Evolutionary conservation across 2,329 filamentous ascomycete species (phyloP), one percentile per base, ranked within the genome.

Genomic region (Xylariales sp.): DNA sequence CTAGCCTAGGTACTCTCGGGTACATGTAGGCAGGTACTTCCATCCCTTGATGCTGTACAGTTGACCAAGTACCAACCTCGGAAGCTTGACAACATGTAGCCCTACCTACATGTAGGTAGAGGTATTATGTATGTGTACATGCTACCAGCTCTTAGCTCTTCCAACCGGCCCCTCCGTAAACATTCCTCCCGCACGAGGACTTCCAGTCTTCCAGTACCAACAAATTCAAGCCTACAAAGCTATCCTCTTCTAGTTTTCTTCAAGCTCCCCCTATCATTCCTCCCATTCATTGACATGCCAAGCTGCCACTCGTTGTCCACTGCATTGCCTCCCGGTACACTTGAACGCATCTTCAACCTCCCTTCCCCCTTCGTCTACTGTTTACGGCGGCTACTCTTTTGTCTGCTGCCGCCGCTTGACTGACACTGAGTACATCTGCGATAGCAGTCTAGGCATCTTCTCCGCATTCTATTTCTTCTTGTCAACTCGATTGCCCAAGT

Each of bases 111-210:
- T n/a, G n/a, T n/a, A n/a, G n/a, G n/a, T n/a, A 23, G 23, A 23
- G 23, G 23, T 23, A 23, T 23, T 23, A 23, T 23, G 23, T 23
- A 49, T 18, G 46, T 23, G 30, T 30, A 9, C 41, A 14, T 36
- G 18, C 39, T 58, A 8, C 36, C 8, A 9, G 5, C 36, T 39
- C 3, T 8, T 28, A 43, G 41, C 48, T 58, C 57, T 62, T 67
- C 53, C 41, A 55, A 62, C 32, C 30, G 34, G 45, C 34, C 32
- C 49, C 59, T 46, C 59, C 30, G n/a, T 23, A 46, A 67, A 49
- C 67, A 69, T 69, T 69, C 67, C 60, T 67, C 58, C 58, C 57
- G 46, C 36, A 16, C 16, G 41, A 16, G 46, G 49, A 53, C 50
- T 56, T 46, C 14, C 56, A 46, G 49, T 50, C 50, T 56, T 46